Conservation (phyloP, 441 rosid species). For the Bruguiera hainesii region DNA sequence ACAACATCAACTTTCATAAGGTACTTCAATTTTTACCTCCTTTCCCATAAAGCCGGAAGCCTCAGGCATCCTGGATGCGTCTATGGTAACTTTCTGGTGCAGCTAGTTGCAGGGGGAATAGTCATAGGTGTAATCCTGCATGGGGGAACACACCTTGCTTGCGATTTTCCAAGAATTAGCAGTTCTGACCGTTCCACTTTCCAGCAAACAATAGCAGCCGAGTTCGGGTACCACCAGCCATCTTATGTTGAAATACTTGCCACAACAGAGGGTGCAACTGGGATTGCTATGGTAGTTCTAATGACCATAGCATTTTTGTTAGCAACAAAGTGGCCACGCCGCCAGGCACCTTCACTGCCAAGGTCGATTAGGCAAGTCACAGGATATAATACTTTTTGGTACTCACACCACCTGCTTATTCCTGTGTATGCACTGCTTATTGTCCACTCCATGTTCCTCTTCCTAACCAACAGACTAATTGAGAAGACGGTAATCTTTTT, state of each 20-base stretch:
- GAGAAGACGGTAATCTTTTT: constrained; percentile 44
- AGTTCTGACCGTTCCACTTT: constrained; percentile 32
- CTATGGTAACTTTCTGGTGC: background rate
- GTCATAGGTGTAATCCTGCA: constrained; percentile 50
- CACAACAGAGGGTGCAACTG: constrained; percentile 44
- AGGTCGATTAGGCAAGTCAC: constrained; percentile 38
- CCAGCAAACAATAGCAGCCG: constrained; percentile 34
- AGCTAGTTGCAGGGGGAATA: constrained; percentile 52
- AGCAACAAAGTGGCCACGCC: constrained; percentile 52
- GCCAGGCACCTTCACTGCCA: constrained; percentile 33
- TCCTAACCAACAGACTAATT: constrained; percentile 34
- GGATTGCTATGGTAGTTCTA: constrained; percentile 43
- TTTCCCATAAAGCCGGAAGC: too few species aligned
- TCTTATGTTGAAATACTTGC: constrained; percentile 39
- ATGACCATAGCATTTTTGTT: constrained; percentile 46
- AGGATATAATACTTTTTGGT: constrained; percentile 55
- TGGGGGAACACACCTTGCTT: constrained; percentile 55
- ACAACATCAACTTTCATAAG: constrained; percentile 54
- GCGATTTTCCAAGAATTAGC: constrained; percentile 53
- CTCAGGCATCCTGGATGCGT: too few species aligned
- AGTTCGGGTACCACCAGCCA: constrained; percentile 49
- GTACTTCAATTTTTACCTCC: constrained; percentile 5
- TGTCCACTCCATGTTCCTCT: constrained; percentile 56
- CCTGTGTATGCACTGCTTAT: constrained; percentile 46
- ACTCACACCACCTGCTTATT: constrained; percentile 51